Conservation (phyloP, 2,329 filamentous ascomycete species). For the Hypoxylon sp. region DNA sequence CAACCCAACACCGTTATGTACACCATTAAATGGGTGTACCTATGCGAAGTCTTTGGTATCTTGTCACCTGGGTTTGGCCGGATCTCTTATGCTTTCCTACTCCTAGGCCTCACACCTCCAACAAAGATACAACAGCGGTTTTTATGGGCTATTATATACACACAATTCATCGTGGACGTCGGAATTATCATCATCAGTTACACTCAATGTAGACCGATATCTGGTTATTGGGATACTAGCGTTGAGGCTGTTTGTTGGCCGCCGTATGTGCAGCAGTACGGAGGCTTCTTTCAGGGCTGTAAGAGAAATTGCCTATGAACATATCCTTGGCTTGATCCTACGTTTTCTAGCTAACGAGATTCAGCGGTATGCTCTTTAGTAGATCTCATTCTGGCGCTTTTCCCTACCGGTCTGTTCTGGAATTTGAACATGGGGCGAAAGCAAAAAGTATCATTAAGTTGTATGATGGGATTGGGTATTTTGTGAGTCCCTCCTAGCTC, state of each 20-base stretch:
- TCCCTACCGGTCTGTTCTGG: constrained; percentile 40
- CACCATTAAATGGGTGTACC: constrained; percentile 42
- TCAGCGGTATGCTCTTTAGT: constrained; percentile 40
- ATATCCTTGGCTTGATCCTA: neutral
- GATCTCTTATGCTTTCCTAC: constrained; percentile 41
- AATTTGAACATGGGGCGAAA: constrained; percentile 40
- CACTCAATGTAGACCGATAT: constrained; percentile 37
- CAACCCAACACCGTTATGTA: constrained; percentile 12
- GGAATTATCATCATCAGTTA: constrained; percentile 38
- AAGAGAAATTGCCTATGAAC: constrained; percentile 7
- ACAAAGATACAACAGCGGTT: constrained; percentile 22
- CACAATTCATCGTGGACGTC: constrained; percentile 39
- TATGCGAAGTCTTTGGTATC: constrained; percentile 41
- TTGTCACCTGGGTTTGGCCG: constrained; percentile 36
- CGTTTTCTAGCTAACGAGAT: neutral
- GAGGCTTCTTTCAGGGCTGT: constrained; percentile 43
- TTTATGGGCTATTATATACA: constrained; percentile 40
- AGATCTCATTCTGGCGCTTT: constrained; percentile 38
- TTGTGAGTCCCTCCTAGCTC: constrained; percentile 23
- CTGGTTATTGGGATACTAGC: constrained; percentile 32
- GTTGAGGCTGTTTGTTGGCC: constrained; percentile 33
- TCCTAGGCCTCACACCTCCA: constrained; percentile 32
- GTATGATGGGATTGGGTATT: constrained; percentile 39
- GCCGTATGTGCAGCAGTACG: constrained; percentile 32
- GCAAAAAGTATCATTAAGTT: constrained; percentile 32